Evolutionary conservation across 2,329 filamentous ascomycete genomes (phyloP).

Genomic region (Aschersonia sp.): DNA sequence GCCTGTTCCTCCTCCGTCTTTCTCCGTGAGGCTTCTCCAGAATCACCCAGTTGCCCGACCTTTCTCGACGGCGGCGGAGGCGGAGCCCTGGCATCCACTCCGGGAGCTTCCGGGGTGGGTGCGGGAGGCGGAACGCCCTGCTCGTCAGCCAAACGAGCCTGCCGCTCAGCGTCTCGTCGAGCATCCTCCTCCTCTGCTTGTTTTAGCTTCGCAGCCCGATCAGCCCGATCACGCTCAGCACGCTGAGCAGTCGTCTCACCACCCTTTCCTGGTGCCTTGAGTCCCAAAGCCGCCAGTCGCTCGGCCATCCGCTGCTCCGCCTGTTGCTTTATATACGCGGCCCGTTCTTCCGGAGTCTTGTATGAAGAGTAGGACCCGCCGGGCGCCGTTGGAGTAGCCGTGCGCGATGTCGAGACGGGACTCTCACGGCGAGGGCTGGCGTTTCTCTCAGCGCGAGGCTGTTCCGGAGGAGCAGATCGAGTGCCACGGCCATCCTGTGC

Average conservation of each 20-base stretch:
- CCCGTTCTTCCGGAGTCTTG: slow-evolving; percentile 82
- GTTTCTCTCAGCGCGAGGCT: slow-evolving; percentile 23
- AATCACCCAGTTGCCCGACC: slow-evolving; percentile 41
- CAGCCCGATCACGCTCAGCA: slow-evolving; percentile 73
- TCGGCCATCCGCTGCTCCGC: slow-evolving; percentile 96
- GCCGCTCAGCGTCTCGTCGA: slow-evolving; percentile 73
- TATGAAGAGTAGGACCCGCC: slow-evolving; percentile 67
- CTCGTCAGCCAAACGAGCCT: slow-evolving; percentile 70
- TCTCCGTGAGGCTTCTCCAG: slow-evolving; percentile 37
- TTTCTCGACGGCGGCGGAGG: slow-evolving; percentile 74
- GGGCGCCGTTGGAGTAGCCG: slow-evolving; percentile 27
- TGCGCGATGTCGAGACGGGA: slow-evolving; percentile 36
- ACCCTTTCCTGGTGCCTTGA: slow-evolving; percentile 67
- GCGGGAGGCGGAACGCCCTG: slow-evolving; percentile 47
- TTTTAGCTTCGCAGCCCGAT: slow-evolving; percentile 72
- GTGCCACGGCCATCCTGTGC: slow-evolving; percentile 39
- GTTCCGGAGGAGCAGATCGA: slow-evolving; percentile 25
- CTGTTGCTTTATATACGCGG: slow-evolving; percentile 92
- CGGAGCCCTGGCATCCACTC: slow-evolving; percentile 44
- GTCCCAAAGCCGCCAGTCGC: slow-evolving; percentile 79
- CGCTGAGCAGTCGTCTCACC: slow-evolving; percentile 74
- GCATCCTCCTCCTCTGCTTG: slow-evolving; percentile 92
- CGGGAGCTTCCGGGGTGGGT: slow-evolving; percentile 33
- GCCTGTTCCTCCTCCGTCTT: slow-evolving; percentile 42
- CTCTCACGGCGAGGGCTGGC: slow-evolving; percentile 36